Conservation (phyloP, 805 yeast species). For the Saccharomycopsis sp. region DNA sequence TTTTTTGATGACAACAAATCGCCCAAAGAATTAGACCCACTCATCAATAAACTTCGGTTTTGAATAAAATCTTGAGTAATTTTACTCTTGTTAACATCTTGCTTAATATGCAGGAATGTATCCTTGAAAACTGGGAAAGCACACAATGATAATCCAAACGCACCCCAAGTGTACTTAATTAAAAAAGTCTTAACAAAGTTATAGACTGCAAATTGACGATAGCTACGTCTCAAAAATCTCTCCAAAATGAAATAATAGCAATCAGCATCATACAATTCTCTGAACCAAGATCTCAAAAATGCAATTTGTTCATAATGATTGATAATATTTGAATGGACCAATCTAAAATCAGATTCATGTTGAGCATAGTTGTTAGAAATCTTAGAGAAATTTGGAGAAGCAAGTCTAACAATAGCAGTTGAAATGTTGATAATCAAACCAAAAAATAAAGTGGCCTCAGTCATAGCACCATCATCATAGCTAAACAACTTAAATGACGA, state of each 20-base stretch:
- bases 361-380: constrained; percentile 68
- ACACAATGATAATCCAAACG: constrained; percentile 82
- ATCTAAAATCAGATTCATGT: constrained; percentile 78
- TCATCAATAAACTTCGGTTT: constrained; percentile 72
- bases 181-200: constrained; percentile 82
- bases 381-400: constrained; percentile 87
- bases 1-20: constrained; percentile 79
- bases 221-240: constrained; percentile 67
- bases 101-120: constrained; percentile 35
- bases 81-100: constrained; percentile 24
- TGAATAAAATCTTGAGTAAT: constrained; percentile 53
- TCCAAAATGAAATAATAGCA: constrained; percentile 75
- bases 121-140: constrained; percentile 79
- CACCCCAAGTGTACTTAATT: constrained; percentile 93
- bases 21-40: constrained; percentile 85
- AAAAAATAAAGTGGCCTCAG: constrained; percentile 71
- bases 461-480: constrained; percentile 58
- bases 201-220: constrained; percentile 67
- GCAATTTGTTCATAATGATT: constrained; percentile 83
- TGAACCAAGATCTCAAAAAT: constrained; percentile 67
- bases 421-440: constrained; percentile 79
- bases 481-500: constrained; percentile 22
- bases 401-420: constrained; percentile 60
- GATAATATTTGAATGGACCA: constrained; percentile 75
- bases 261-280: constrained; percentile 74